phyloP scores from a whole-genome alignment of 331 rosid genomes.

The Stylosanthes scabra region DNA sequence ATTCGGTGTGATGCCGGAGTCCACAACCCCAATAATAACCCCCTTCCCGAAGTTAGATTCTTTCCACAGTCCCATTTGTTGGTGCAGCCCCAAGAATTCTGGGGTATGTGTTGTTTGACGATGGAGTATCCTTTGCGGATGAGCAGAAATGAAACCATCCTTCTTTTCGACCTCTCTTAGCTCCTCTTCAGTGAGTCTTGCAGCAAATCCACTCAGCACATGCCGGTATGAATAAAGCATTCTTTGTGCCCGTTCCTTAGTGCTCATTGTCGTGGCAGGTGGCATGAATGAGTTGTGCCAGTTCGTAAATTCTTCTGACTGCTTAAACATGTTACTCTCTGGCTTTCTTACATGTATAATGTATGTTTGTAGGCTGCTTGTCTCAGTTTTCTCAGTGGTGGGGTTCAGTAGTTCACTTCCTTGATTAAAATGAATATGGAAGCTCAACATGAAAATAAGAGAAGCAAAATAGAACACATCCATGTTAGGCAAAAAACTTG shows the following conservation, averaged over 20 bases:
- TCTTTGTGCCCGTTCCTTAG: conserved; percentile 43
- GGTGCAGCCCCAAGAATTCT: conserved; percentile 64
- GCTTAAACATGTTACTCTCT: conserved; percentile 40
- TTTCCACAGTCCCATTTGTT: conserved; percentile 58
- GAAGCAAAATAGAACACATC: conserved; percentile 35
- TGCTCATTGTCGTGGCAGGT: conserved; percentile 37
- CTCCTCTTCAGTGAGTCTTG: conserved; percentile 68
- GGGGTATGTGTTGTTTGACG: conserved; percentile 74
- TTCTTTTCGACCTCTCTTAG: conserved; percentile 56
- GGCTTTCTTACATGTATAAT: conserved; percentile 65
- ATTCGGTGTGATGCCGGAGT: conserved; percentile 57
- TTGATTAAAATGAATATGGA: conserved; percentile 40
- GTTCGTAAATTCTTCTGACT: conserved; percentile 54
- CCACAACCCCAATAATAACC: conserved; percentile 72
- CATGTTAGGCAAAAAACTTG: conserved; percentile 51
- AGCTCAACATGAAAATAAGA: conserved; percentile 45
- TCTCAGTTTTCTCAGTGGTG: conserved; percentile 4
- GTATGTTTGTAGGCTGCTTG: conserved; percentile 55
- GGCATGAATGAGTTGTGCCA: conserved; percentile 78
- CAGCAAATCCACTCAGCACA: conserved; percentile 77
- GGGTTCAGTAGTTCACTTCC: conserved; percentile 25
- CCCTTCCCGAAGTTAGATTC: conserved; percentile 80
- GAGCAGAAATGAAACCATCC: conserved; percentile 65
- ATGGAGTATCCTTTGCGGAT: conserved; percentile 47
- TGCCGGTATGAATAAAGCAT: conserved; percentile 60